Percentiles rank a stretch among this genome's conserved stretches.
These are phyloP conservation scores for Phialophora expanda DNA, from an alignment of 2,329 filamentous ascomycete genomes.

Conservation along the genomic window DNA sequence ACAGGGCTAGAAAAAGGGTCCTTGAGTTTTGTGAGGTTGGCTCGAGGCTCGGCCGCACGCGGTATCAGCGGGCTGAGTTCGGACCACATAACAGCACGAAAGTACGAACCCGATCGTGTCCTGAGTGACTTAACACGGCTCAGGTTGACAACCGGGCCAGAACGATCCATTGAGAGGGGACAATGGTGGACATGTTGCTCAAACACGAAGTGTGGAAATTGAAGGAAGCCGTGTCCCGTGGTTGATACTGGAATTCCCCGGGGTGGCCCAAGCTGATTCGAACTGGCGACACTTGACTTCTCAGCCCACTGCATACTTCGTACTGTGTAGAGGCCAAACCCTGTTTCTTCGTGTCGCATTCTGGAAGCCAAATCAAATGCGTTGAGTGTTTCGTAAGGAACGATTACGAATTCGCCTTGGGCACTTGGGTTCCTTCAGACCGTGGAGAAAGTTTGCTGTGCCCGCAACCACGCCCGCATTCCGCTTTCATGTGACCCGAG, in stretches of 20 bases:
- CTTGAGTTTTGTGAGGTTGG: constrained; percentile 11
- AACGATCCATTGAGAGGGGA: not conserved
- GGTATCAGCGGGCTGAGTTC: constrained; percentile 9
- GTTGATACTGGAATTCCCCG: not conserved
- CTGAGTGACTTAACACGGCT: not conserved
- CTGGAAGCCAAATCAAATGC: not conserved
- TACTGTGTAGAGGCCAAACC: not conserved
- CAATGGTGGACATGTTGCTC: not conserved
- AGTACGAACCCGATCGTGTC: not conserved
- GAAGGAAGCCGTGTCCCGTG: not conserved
- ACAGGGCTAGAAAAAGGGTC: constrained; percentile 6
- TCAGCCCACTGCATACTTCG: too few relatives aligned
- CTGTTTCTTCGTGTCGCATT: not conserved
- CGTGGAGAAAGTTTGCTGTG: not conserved
- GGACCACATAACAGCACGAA: constrained; percentile 3
- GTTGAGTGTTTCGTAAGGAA: not conserved
- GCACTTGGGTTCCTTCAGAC: not conserved
- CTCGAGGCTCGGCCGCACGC: constrained; percentile 6
- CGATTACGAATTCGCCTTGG: not conserved
- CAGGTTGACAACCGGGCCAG: constrained; percentile 4
- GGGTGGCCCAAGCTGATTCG: not conserved
- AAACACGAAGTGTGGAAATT: constrained; percentile 12
- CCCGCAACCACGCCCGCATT: not conserved
- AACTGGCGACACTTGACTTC: not conserved
- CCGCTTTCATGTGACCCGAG: not conserved